These are phyloP conservation scores for Aspergillus tamarii DNA, from an alignment of 2,329 filamentous ascomycete species.

Conservation along the genomic window DNA sequence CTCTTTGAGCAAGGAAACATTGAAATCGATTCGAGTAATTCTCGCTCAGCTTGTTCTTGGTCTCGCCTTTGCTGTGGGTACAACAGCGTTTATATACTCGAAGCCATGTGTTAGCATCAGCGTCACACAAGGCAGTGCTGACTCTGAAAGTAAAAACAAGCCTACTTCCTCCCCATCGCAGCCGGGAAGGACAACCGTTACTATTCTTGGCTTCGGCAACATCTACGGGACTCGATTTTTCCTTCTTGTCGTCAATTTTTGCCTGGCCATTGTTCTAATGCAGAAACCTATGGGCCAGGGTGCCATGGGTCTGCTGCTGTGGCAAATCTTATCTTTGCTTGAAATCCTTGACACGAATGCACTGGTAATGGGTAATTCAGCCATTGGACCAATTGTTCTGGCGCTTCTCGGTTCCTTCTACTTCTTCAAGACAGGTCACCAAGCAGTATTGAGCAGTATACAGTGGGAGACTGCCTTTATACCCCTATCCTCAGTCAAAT, in stretches of 20 bases:
- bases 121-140: constrained; percentile 49
- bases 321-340: constrained; percentile 81
- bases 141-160: constrained; percentile 50
- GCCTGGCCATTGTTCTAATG: constrained; percentile 75
- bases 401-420: constrained; percentile 90
- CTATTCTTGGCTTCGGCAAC: constrained; percentile 89
- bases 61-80: constrained; percentile 79
- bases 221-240: constrained; percentile 90
- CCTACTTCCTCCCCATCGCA: constrained; percentile 25
- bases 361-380: constrained; percentile 60
- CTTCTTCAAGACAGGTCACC: constrained; percentile 97
- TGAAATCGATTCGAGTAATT: constrained; percentile 76
- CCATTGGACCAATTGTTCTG: constrained; percentile 82
- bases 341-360: constrained; percentile 66
- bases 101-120: constrained; percentile 81
- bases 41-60: constrained; percentile 80
- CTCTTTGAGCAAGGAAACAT: constrained; percentile 59
- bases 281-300: constrained; percentile 95
- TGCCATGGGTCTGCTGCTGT: constrained; percentile 77
- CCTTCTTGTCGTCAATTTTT: constrained; percentile 77
- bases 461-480: constrained; percentile 98
- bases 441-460: constrained; percentile 82
- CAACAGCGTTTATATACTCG: constrained; percentile 81
- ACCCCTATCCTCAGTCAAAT: constrained; percentile 76
- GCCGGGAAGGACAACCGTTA: constrained; percentile 57